These are phyloP conservation scores for Veloporphyrellus conicus DNA, from an alignment of 1,284 basidiomycete species.

Conservation along the genomic window DNA sequence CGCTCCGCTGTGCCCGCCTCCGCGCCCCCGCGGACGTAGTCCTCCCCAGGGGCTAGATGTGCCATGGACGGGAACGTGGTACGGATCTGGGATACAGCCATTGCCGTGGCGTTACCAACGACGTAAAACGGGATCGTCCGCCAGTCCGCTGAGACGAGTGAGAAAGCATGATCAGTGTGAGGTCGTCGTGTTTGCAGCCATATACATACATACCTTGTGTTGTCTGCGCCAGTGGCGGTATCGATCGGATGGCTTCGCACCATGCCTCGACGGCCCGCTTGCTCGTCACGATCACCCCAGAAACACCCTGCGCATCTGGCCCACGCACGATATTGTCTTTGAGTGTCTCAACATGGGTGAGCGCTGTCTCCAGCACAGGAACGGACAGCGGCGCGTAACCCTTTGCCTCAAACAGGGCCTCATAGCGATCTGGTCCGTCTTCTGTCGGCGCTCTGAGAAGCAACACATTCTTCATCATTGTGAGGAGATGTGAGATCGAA, in stretches of 20 bases:
- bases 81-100: constrained; percentile 40
- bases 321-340: constrained; percentile 39
- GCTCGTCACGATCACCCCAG: constrained; percentile 70
- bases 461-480: constrained; percentile 40
- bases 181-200: neutral
- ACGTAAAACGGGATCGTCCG: constrained; percentile 63
- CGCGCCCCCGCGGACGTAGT: constrained; percentile 22
- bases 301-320: constrained; percentile 34
- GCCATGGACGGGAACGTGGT: constrained; percentile 27
- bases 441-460: constrained; percentile 51
- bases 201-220: constrained; percentile 11
- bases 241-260: constrained; percentile 38
- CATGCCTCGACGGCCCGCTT: constrained; percentile 68
- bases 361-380: constrained; percentile 61
- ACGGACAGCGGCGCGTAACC: constrained; percentile 55
- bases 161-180: constrained; percentile 1
- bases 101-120: constrained; percentile 62
- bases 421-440: constrained; percentile 50
- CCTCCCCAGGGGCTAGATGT: constrained; percentile 27
- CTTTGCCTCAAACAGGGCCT: constrained; percentile 38
- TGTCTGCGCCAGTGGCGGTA: neutral
- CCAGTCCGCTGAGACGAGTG: constrained; percentile 40
- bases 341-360: constrained; percentile 49
- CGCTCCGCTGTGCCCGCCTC: constrained; percentile 61
- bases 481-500: neutral